These are phyloP conservation scores for Schizosaccharomyces lindneri DNA, from an alignment of 805 yeast genomes.

Conservation along the genomic window DNA sequence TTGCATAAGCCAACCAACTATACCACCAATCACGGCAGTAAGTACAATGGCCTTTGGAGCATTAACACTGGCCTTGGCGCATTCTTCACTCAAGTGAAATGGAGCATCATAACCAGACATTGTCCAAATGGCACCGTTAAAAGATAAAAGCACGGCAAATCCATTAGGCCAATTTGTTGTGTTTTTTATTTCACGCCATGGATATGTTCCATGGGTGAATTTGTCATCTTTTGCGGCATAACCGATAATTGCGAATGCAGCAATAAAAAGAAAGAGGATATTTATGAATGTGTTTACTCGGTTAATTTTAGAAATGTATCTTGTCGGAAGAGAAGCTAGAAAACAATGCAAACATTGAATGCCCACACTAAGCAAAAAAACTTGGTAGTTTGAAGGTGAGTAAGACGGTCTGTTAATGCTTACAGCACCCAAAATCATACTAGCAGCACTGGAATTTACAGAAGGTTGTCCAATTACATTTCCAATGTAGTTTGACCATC, in stretches of 20 bases:
- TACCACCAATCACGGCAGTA: slow-evolving; percentile 22
- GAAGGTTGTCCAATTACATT: slow-evolving; percentile 40
- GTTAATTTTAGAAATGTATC: slow-evolving; percentile 27
- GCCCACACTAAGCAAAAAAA: slow-evolving; percentile 27
- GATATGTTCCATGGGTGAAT: slow-evolving; percentile 23
- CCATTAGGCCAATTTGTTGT: slow-evolving; percentile 41
- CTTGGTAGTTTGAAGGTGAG: slow-evolving; percentile 23
- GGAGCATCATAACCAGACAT: slow-evolving; percentile 35
- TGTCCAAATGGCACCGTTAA: slow-evolving; percentile 35
- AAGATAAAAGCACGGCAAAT: slow-evolving; percentile 29
- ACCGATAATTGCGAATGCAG: slow-evolving; percentile 27
- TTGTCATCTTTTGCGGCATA: slow-evolving; percentile 10
- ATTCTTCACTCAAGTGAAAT: slow-evolving; percentile 42
- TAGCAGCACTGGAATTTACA: slow-evolving; percentile 31
- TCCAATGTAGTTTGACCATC: slow-evolving; percentile 41
- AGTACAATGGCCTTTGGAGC: slow-evolving; percentile 40
- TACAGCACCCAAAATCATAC: slow-evolving; percentile 29
- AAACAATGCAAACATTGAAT: slow-evolving; percentile 24
- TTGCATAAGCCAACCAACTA: slow-evolving; percentile 31
- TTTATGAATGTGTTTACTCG: slow-evolving; percentile 26
- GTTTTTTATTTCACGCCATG: slow-evolving; percentile 29
- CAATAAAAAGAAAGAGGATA: slow-evolving; percentile 24
- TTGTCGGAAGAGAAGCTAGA: slow-evolving; percentile 30
- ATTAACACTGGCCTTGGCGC: slow-evolving; percentile 35
- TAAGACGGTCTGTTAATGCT: slow-evolving; percentile 19